Evolutionary conservation across 345 rosid genomes (phyloP).

Genomic region (Angophora floribunda): DNA sequence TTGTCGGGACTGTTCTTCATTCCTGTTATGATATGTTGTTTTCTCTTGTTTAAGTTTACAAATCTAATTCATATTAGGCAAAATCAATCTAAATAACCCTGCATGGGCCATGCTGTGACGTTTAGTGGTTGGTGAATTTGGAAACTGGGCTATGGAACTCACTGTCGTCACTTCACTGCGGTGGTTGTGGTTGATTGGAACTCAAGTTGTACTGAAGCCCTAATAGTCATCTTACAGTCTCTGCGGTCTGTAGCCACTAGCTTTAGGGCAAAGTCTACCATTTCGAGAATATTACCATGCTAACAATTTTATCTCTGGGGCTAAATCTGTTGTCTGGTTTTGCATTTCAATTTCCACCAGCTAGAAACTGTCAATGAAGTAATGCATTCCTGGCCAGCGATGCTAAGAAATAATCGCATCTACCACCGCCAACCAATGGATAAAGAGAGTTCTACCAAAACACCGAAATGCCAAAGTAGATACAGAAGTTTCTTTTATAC

Average conservation of each 20-base stretch:
- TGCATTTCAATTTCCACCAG: neutral
- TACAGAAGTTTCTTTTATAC: neutral
- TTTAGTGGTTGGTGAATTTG: neutral
- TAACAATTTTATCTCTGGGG: neutral
- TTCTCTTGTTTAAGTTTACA: neutral
- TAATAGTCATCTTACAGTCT: neutral
- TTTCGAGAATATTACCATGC: neutral
- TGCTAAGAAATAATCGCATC: neutral
- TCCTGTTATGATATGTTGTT: neutral
- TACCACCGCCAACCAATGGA: neutral
- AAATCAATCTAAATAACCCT: neutral
- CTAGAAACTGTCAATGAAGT: neutral
- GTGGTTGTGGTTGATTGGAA: neutral
- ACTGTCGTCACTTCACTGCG: neutral
- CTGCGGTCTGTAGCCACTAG: neutral
- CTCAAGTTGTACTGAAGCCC: neutral
- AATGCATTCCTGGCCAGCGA: neutral
- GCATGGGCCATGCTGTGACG: neutral
- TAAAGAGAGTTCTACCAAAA: neutral
- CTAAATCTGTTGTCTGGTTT: neutral
- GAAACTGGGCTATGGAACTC: neutral
- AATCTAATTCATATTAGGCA: neutral
- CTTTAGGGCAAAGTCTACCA: neutral
- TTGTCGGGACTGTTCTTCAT: neutral
- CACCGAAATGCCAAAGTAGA: neutral